Base-by-base conservation (phyloP, 2,329 filamentous ascomycete genomes). In the Coleophoma eucalyptorum region DNA sequence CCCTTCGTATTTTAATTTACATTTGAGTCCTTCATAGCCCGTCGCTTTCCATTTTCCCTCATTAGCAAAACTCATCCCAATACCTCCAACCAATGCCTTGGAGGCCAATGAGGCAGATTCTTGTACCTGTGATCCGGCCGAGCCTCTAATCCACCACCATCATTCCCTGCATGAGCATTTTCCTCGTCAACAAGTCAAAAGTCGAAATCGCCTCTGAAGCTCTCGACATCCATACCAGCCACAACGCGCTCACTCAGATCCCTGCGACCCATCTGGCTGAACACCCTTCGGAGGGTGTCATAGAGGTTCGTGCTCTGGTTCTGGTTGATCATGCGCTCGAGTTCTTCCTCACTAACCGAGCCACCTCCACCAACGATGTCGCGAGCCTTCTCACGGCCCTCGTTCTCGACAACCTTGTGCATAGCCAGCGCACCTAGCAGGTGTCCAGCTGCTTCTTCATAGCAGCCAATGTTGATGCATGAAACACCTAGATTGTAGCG, bases 281-380 rank as follows among this genome's bases (percentile, higher is more conserved):
- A 97, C n/a, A 97, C 94, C 53, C 95, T 78, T 55, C 93, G 76
- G 55, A 99, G 74, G 12, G 95, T 99, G 69, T 99, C 95, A 69
- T 96, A 96, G 52, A 99, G 74, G 63, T 97, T 99, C 46, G 92
- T 97, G 75, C 90, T 96, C 67, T 95, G 86, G 71, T 99, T 99
- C 75, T 97, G 93, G 47, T 87, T 87, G 49, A 95, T 87, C 85
- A 96, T 91, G 54, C 87, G 80, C 65, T 96, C 89, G 18, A 97
- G 77, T 58, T 89, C 84, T 50, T 81, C 83, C 62, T 97, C 91
- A 20, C 72, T 73, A 3, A 85, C 74, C 35, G 72, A 73, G 11
- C 67, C 68, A 11, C 68, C 79, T 48, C 85, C 87, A 1, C 72
- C 72, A 4, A 96, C 79, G 13, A 96, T 84, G 72, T 97, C 90